Base-by-base conservation (phyloP, 306 rosid genomes). In the Nissolia schottii region DNA sequence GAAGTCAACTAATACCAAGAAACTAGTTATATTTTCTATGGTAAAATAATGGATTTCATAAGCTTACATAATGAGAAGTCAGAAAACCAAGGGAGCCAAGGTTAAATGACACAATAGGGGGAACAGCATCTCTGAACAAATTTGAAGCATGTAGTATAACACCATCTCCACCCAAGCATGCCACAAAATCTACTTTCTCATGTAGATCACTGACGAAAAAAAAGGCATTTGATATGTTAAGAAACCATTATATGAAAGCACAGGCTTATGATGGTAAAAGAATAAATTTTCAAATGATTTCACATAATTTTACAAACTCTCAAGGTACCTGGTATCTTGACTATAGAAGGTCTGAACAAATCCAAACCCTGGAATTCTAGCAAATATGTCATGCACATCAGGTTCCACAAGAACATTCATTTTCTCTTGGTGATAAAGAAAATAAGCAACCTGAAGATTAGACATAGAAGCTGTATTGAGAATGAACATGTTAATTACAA, bases 21-120 rank as follows among this genome's bases (percentile, higher is more conserved):
- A 64, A 59, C 51, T 25, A 64, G 59, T 59, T 32, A 14, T 37
- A 23, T 22, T 15, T 23, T 60, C 76, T 51, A 31, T 14, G 27
- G 51, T 7, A 19, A 82, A 75, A 69, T 18, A 56, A 65, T 31
- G 43, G 49, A 70, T 68, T 74, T 29, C 43, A 67, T 72, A 73
- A 75, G 70, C 89, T 79, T 88, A 91, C 99, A 35, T 46, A 27
- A 76, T 94, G 99, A 60, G 99, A 94, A 79, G 99, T 91, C 84
- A 94, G 82, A 84, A 94, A 94, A 79, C 99, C 99, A 77, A 94
- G 99, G 75, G 99, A 94, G 25, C 99, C 99, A 61, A 94, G 97
- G 84, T 91, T 94, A 80, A 94, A 94, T 15, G 99, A 94, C 74
- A 94, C 95, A 67, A 94, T 87, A 6, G 97, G 99, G 28, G 99